Base-by-base conservation (phyloP, 495 filamentous ascomycete genomes). In the Lasiosphaeria hispida region DNA sequence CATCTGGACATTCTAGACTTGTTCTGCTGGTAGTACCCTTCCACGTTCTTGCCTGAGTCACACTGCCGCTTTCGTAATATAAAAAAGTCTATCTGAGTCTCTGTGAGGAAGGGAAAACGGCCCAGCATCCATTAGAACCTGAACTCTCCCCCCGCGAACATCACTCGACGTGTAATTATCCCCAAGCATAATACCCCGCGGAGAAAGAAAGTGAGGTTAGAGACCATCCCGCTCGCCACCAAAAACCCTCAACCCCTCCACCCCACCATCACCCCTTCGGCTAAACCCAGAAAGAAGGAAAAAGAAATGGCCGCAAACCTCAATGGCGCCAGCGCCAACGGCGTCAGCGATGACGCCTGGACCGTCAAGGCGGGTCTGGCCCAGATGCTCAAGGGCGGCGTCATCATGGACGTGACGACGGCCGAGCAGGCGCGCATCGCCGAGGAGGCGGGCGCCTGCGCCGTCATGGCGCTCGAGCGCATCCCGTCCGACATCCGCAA, bases 331-430 rank as follows among this genome's bases (percentile, higher is more conserved):
- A 63, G 62, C 59, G 53, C 60, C 66, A 67, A 66, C 57, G 64
- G 58, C 65, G 55, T 50, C 37, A 61, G 42, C 42, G 48, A 53
- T 60, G 68, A 71, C 40, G 62, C 66, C 74, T 89, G 91, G 72
- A 80, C 83, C 55, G 83, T 96, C 83, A 98, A 98, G 83, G 88
- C 89, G 43, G 94, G 94, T 34, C 78, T 98, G 54, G 94, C 94
- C 17, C 87, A 93, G 69, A 98, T 98, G 94, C 75, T 98, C 69
- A 96, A 97, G 79, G 94, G 94, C 70, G 94, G 94, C 61, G 94
- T 98, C 38, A 98, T 98, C 72, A 98, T 98, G 94, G 94, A 98
- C 72, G 94, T 97, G 53, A 92, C 96, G 39, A 92, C 92, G 70
- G 89, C 92, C 14, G 86, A 89, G 62, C 92, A 98, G 83, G 92